Base-by-base conservation (phyloP, 192 early-diverging fungal genomes). In the Paraglomus brasilianum region DNA sequence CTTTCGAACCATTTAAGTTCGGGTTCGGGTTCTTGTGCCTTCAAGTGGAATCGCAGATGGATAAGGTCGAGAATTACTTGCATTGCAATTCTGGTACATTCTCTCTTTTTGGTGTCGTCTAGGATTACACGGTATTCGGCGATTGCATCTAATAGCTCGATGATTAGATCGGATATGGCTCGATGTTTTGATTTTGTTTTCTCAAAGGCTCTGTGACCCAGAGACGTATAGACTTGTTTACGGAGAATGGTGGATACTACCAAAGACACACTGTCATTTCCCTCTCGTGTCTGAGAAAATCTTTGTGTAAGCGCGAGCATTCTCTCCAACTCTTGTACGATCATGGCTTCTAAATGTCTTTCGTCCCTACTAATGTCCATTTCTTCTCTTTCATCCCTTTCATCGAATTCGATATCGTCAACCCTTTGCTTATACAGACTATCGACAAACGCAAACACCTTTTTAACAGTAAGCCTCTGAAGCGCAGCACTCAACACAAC, bases 1-100 rank as follows among this genome's bases (percentile, higher is more conserved):
- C 52, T 55, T 11, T 55, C 52, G 17, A 55, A 21, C 52, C 52
- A 55, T 55, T 17, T 55, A 11, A 55, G n/a, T 11, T 11, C 52
- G n/a, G 52, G 52, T 7, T 21, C 24, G 17, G 52, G 52, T 17
- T 55, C 52, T 55, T 55, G 52, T 8, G 52, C 52, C 8, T 6
- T 8, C 7, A 55, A 11, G n/a, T 24, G 52, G 24, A 55, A 55
- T 21, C 8, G 24, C 24, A 55, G 17, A 55, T 17, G 52, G 8
- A 17, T 17, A 6, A 55, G 17, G 8, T 55, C 52, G 17, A 55
- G 8, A 11, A 55, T 17, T 11, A 55, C 7, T 6, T 55, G 8
- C 8, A 24, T 55, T 21, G 24, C 17, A 21, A 21, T 6, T 15
- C 8, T 55, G 8, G n/a, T 7, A 8, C n/a, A 55, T 8, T 11